Conservation (phyloP, 2,329 filamentous ascomycete species). For the Pseudopithomyces chartarum region DNA sequence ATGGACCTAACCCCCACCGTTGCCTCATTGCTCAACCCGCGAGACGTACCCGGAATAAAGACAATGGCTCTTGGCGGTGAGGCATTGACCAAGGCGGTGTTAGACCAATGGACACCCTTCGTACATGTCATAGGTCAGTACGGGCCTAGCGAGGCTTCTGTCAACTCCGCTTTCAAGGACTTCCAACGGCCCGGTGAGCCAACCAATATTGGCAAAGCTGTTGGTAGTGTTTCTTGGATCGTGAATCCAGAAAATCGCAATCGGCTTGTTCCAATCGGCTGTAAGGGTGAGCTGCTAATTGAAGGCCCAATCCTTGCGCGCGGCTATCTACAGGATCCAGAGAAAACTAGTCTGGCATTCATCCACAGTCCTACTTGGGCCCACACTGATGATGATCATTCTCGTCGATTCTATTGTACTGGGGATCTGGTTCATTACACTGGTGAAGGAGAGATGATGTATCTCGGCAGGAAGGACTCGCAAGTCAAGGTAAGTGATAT, state of each 20-base stretch:
- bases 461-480: constrained; percentile 41
- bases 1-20: constrained; percentile 63
- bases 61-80: constrained; percentile 53
- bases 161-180: constrained; percentile 39
- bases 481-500: constrained; percentile 37
- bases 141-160: constrained; percentile 39
- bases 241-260: constrained; percentile 38
- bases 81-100: constrained; percentile 41
- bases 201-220: constrained; percentile 39
- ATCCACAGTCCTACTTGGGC: constrained; percentile 37
- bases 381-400: constrained; percentile 15
- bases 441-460: constrained; percentile 40
- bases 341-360: constrained; percentile 37
- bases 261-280: constrained; percentile 38
- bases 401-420: constrained; percentile 38
- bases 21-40: constrained; percentile 54
- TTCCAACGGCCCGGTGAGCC: constrained; percentile 37
- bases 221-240: constrained; percentile 40
- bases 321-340: constrained; percentile 39
- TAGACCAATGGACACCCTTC: constrained; percentile 31
- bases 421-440: constrained; percentile 40
- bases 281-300: constrained; percentile 41
- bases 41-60: constrained; percentile 51
- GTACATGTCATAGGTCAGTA: constrained; percentile 36
- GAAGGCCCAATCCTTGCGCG: constrained; percentile 41